Conservation (phyloP, 2,329 filamentous ascomycete genomes). For the Hymenoscyphus infarciens region DNA sequence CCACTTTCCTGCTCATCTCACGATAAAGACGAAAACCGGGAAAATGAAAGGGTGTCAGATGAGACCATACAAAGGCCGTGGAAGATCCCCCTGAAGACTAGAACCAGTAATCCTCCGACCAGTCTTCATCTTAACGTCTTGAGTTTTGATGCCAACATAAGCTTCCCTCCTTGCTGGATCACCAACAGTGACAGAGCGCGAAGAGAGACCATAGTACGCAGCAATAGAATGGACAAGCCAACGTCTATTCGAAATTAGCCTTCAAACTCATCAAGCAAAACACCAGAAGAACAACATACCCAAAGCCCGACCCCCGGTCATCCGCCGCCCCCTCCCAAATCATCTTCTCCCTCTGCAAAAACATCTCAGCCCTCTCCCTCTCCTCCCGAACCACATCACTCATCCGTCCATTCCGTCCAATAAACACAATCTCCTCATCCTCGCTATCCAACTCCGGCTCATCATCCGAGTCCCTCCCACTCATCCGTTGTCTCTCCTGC, state of each 20-base stretch:
- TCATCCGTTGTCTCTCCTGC: conserved; percentile 41
- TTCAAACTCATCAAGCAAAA: conserved; percentile 14
- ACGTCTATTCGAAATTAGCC: conserved; percentile 49
- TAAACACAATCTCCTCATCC: conserved; percentile 90
- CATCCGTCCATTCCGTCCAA: conserved; percentile 64
- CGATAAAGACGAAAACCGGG: no score
- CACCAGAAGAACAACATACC: conserved; percentile 43
- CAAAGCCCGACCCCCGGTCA: conserved; percentile 76
- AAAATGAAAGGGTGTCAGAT: conserved; percentile 10
- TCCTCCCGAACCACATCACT: conserved; percentile 48
- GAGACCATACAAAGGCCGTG: conserved; percentile 26
- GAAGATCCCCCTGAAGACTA: conserved; percentile 23
- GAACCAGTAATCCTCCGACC: conserved; percentile 20
- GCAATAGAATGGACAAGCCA: conserved; percentile 94
- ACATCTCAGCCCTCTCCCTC: conserved; percentile 50
- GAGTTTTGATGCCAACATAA: conserved; percentile 59
- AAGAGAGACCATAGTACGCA: conserved; percentile 66
- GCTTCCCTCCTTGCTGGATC: conserved; percentile 72
- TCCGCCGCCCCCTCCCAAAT: conserved; percentile 77
- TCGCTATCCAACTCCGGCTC: conserved; percentile 48
- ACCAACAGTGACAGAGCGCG: conserved; percentile 55
- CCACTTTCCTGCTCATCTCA: no score
- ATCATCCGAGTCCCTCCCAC: conserved; percentile 34
- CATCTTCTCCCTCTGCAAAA: conserved; percentile 60
- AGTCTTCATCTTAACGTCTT: conserved; percentile 17